Percentiles rank a stretch among this genome's conserved stretches.
Evolutionary conservation across 768 basidiomycete genomes (phyloP).

Genomic region (Lactifluus hygrophoroides): DNA sequence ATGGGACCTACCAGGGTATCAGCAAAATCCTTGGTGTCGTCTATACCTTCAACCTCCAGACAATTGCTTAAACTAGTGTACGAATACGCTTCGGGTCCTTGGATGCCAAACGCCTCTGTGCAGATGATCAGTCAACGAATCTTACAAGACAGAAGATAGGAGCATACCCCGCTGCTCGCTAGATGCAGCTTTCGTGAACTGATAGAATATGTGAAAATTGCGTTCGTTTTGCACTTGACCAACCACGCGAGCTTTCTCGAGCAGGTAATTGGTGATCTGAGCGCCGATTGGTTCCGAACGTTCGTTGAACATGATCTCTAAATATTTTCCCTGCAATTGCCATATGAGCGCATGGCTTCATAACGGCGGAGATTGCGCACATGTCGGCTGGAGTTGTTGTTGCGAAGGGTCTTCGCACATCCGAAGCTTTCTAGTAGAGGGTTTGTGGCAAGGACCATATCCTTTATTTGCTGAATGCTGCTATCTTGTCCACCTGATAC

Average conservation of each 20-base stretch:
- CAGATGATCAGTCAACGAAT: conserved; percentile 2
- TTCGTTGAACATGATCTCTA: conserved; percentile 98
- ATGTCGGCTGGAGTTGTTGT: conserved; percentile 98
- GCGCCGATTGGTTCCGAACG: conserved; percentile 93
- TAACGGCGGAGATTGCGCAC: conserved; percentile 39
- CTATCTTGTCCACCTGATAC: conserved; percentile 84
- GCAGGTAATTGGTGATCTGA: conserved; percentile 95
- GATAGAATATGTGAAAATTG: conserved; percentile 99
- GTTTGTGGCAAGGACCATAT: conserved; percentile 99
- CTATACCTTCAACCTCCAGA: conserved; percentile 81
- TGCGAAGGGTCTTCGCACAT: conserved; percentile 96
- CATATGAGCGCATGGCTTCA: conserved; percentile 20
- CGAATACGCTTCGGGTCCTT: conserved; percentile 91
- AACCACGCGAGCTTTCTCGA: conserved; percentile 95
- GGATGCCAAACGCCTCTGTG: conserved; percentile 86
- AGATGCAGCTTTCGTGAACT: conserved; percentile 94
- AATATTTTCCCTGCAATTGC: conserved; percentile 81
- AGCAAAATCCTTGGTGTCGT: conserved; percentile 78
- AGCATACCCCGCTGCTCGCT: conserved; percentile 72
- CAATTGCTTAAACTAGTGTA: conserved; percentile 93
- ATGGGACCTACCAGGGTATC: conserved; percentile 69
- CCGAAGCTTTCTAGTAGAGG: conserved; percentile 96
- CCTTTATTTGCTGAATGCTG: conserved; percentile 96
- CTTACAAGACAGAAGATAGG: not conserved
- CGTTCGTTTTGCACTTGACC: conserved; percentile 95